Evolutionary conservation across 441 rosid genomes (phyloP), one percentile per base, ranked within the genome.

Genomic region (Mallotus repandus): DNA sequence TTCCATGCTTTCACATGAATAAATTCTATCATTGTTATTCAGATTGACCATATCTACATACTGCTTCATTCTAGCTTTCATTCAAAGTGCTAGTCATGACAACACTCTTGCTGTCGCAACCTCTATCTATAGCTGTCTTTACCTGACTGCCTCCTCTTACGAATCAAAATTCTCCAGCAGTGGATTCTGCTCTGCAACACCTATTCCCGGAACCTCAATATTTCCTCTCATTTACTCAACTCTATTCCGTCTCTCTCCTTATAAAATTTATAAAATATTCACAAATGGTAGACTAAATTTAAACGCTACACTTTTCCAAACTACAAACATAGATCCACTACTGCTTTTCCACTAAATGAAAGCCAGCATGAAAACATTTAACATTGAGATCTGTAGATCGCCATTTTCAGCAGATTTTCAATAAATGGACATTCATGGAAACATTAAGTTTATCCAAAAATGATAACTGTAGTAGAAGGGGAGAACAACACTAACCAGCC

Each of bases 401-500:
- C 11, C 12, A 9, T 9, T 49, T 49, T 7, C 3, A 12, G 18
- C 35, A 66, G 19, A 66, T 22, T 66, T 50, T 18, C 56, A 67
- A 7, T 11, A 53, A 2, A 18, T 55, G 45, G 25, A 55, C 50
- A 68, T 68, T 53, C 32, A 38, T n/a, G 32, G 43, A 71, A 66
- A 48, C 16, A 13, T 19, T 21, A 54, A 54, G 12, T 55, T 46
- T n/a, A 19, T 9, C 43, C 4, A 21, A 14, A 25, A 66, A 35
- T 53, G 15, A 19, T 21, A 35, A 50, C 16, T 12, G 16, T 52
- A 56, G 35, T 8, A 48, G 38, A 7, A 25, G 38, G 49, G 29
- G 12, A 11, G 32, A 5, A 61, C 38, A 66, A 77, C 54, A 86
- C 93, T 49, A 76, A 92, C 98, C 98, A 81, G 80, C 56, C 77